Evolutionary conservation across 1,284 basidiomycete genomes (phyloP).

Genomic region (Hemileia vastatrix): DNA sequence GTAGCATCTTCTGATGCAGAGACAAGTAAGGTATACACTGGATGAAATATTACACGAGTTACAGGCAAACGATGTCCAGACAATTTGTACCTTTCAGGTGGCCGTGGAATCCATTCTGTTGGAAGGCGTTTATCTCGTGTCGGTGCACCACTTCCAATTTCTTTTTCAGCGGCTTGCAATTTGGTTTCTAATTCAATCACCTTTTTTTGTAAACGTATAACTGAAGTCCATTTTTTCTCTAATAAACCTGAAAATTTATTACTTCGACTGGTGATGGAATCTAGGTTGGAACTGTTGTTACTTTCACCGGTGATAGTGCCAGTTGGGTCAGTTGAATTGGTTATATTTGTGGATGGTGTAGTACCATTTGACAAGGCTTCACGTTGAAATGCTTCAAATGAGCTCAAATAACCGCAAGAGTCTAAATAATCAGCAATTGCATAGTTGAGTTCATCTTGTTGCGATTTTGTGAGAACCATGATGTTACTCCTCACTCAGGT

Average conservation of each 20-base stretch:
- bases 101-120: conserved; percentile 71
- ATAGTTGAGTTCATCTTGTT: no score
- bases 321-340: no score
- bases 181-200: conserved; percentile 46
- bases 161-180: neutral
- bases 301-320: no score
- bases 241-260: conserved; percentile 70
- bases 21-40: conserved; percentile 68
- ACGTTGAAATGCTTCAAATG: no score
- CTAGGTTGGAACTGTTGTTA: no score
- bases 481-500: no score
- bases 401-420: no score
- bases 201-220: conserved; percentile 86
- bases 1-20: conserved; percentile 77
- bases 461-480: no score
- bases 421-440: no score
- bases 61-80: conserved; percentile 68
- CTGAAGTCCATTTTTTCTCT: conserved; percentile 91
- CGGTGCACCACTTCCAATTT: no score
- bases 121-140: conserved; percentile 42
- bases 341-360: no score
- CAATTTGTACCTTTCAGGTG: conserved; percentile 66
- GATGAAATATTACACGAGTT: conserved; percentile 74
- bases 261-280: conserved; percentile 67
- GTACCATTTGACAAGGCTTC: no score